phyloP scores from a whole-genome alignment of 192 early-diverging fungal species.

The Coemansia erecta region DNA sequence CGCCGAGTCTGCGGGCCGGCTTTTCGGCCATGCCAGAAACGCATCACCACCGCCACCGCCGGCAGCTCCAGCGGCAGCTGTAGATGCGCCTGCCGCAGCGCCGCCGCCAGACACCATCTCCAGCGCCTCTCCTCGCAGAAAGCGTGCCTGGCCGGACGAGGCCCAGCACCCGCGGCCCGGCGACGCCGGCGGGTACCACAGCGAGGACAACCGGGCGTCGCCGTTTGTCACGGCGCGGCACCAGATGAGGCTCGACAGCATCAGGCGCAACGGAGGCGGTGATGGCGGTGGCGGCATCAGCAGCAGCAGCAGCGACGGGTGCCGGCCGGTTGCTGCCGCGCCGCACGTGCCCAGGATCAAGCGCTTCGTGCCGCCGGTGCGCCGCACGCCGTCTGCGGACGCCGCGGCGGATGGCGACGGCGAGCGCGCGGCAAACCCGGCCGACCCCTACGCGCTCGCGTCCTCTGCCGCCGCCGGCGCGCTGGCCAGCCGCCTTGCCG shows the following conservation, averaged over 20 bases:
- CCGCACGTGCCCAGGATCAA: slow-evolving; percentile 1
- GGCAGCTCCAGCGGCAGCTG: too few species aligned
- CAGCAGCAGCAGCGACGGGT: background rate
- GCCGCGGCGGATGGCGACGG: slow-evolving; percentile 10
- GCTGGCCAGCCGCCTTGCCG: slow-evolving; percentile 6
- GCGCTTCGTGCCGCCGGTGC: slow-evolving; percentile 30
- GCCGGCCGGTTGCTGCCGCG: slow-evolving; percentile 1
- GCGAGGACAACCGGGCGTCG: slow-evolving; percentile 6
- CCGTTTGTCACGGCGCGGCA: slow-evolving; percentile 40
- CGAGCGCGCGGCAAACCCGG: background rate
- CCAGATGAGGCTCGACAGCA: slow-evolving; percentile 31
- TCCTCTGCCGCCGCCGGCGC: background rate
- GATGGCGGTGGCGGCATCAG: too few species aligned
- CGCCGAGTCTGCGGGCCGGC: too few species aligned
- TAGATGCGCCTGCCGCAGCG: too few species aligned
- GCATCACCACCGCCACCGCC: too few species aligned
- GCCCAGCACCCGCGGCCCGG: background rate
- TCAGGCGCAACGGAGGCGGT: slow-evolving; percentile 22
- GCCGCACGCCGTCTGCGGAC: slow-evolving; percentile 4
- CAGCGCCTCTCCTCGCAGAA: background rate
- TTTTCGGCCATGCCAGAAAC: too few species aligned
- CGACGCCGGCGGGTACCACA: background rate
- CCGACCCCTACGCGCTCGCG: background rate
- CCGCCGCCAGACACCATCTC: too few species aligned
- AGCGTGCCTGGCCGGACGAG: background rate